phyloP scores from a whole-genome alignment of 257 asterid genomes.

The Przewalskia tangutica region DNA sequence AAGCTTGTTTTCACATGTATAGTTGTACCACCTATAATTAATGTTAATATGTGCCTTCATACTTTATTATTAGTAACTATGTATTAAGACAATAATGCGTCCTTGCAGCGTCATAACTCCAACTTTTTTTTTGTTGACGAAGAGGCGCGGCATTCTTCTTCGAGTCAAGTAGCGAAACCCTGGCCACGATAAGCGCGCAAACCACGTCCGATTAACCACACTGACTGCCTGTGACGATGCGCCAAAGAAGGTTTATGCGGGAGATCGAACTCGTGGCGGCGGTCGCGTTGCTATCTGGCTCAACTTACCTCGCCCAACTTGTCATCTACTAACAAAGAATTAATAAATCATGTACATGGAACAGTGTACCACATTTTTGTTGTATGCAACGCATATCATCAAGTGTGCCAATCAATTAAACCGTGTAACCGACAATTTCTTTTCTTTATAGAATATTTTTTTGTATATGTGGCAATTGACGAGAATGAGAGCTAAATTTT shows the following conservation, averaged over 20 bases:
- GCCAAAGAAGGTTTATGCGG: too few species aligned
- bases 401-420: background rate
- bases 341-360: background rate
- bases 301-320: too few species aligned
- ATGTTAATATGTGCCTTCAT: background rate
- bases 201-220: too few species aligned
- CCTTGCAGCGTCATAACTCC: background rate
- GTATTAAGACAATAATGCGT: background rate
- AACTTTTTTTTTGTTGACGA: too few species aligned
- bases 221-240: too few species aligned
- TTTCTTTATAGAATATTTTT: background rate
- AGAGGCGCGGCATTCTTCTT: too few species aligned
- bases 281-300: too few species aligned
- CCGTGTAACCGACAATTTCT: background rate
- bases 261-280: too few species aligned
- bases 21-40: background rate
- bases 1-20: background rate
- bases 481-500: background rate
- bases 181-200: too few species aligned
- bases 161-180: too few species aligned
- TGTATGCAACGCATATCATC: background rate
- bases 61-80: background rate
- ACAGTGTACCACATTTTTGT: background rate
- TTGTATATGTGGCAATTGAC: background rate
- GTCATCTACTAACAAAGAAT: background rate